A percentile compares a stretch with the other conserved stretches of the same genome.
These are phyloP conservation scores for Melaleuca quinquenervia DNA, from an alignment of 345 rosid species.

Conservation along the genomic window DNA sequence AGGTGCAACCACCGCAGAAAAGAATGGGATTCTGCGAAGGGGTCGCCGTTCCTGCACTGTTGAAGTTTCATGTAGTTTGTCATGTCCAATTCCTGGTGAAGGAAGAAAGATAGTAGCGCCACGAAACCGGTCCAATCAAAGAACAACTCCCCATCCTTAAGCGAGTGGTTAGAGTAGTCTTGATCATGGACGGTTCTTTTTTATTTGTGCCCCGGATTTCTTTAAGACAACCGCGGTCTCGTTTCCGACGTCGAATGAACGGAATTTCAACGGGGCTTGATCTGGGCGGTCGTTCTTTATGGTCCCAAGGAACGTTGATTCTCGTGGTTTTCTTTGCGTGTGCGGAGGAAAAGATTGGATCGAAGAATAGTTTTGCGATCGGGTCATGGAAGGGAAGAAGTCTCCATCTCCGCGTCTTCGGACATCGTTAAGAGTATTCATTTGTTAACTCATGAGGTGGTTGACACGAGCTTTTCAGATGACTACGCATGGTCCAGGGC, in stretches of 20 bases:
- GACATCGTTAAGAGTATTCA: background rate
- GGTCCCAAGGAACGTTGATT: background rate
- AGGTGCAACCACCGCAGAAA: background rate
- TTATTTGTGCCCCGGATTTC: background rate
- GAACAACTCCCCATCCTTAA: background rate
- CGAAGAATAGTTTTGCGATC: background rate
- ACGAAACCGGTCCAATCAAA: background rate
- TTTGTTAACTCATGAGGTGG: background rate
- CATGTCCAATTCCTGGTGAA: background rate
- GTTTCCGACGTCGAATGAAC: background rate
- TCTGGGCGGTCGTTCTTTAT: background rate
- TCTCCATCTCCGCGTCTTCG: background rate
- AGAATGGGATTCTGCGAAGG: background rate
- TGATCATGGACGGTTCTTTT: background rate
- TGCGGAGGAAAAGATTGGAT: background rate
- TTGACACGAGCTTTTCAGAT: background rate
- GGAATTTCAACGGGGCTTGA: background rate
- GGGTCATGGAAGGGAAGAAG: background rate
- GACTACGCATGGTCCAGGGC: no score
- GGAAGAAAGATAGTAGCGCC: background rate
- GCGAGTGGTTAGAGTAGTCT: background rate
- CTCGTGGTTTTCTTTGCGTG: background rate
- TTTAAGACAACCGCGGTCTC: background rate
- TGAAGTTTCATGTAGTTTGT: background rate
- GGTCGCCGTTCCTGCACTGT: background rate